Base-by-base conservation (phyloP, 2,329 filamentous ascomycete genomes). In the Cladophialophora chaetospira region DNA sequence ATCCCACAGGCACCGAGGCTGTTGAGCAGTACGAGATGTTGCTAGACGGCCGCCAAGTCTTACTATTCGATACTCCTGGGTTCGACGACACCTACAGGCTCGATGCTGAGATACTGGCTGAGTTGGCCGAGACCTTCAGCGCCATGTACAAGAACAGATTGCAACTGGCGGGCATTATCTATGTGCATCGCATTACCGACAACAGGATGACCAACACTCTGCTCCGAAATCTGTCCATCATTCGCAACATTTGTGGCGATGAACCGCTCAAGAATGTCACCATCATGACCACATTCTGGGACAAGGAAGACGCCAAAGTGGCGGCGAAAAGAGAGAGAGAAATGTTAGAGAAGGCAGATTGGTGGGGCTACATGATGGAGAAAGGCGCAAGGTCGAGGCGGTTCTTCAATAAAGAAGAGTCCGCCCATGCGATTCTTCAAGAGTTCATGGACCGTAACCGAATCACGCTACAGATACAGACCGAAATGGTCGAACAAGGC, bases 31-130 rank as follows among this genome's bases (percentile, higher is more conserved):
- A 46, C 26, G 21, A 4, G 23, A 28, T 28, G 15, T n/a, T 28
- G n/a, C 25, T 48, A 13, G 31, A 35, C 45, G 45, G 31, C 31
- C 45, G 28, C 19, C 46, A 23, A 36, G 19, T 49, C 25, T 11
- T 38, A 28, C 57, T 64, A 11, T 35, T 64, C n/a, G 60, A 64
- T 25, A 64, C 53, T 4, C 61, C 60, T 13, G 46, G 61, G 2
- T 64, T 64, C 43, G 49, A 55, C 36, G 57, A 58, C 43, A 52
- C 60, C n/a, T 50, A 11, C 21, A 42, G 53, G n/a, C 13, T 42
- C 13, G 53, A 64, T 17, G 23, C 45, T 2, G 38, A 45, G 4
- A 48, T 60, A n/a, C 52, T 64, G 36, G 29, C 26, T 8, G 46
- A 49, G 29, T 33, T 49, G 19, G 29, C 31, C 3, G 23, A 49